Conservation (phyloP, 169 alveolate species). For the Amoebophrya sp. region DNA sequence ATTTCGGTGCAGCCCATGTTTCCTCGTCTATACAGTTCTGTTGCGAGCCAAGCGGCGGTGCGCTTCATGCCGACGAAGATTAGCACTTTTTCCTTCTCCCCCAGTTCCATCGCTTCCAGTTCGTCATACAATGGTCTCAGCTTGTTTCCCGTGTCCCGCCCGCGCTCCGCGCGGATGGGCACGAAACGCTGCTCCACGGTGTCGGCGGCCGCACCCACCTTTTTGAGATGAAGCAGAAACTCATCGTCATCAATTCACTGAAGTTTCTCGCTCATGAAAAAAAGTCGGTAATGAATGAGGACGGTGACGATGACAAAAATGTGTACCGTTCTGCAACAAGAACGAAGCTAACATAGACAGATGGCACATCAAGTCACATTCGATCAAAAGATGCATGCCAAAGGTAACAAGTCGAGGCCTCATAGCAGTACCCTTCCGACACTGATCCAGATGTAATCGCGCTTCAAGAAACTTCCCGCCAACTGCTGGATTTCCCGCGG, state of each 20-base stretch:
- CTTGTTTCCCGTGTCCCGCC: background rate
- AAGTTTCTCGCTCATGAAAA: background rate
- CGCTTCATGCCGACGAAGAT: slow-evolving; percentile 44
- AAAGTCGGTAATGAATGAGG: too few relatives aligned
- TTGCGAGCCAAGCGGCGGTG: slow-evolving; percentile 46
- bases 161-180: background rate
- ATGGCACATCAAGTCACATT: too few relatives aligned
- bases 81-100: slow-evolving; percentile 20
- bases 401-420: too few relatives aligned
- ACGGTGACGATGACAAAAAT: too few relatives aligned
- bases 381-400: too few relatives aligned
- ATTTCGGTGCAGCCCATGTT: background rate
- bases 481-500: slow-evolving; percentile 77
- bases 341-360: too few relatives aligned
- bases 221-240: background rate
- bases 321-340: too few relatives aligned
- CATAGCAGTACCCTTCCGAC: slow-evolving; percentile 65
- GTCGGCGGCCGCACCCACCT: background rate
- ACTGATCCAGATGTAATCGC: slow-evolving; percentile 68
- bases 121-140: background rate
- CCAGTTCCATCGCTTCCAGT: background rate
- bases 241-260: background rate
- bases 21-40: background rate
- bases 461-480: slow-evolving; percentile 69
- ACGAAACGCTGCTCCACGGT: background rate